A percentile compares a stretch with the other conserved stretches of the same genome.
Conservation (phyloP, 2,329 filamentous ascomycete species). For the Cercospora janseana region DNA sequence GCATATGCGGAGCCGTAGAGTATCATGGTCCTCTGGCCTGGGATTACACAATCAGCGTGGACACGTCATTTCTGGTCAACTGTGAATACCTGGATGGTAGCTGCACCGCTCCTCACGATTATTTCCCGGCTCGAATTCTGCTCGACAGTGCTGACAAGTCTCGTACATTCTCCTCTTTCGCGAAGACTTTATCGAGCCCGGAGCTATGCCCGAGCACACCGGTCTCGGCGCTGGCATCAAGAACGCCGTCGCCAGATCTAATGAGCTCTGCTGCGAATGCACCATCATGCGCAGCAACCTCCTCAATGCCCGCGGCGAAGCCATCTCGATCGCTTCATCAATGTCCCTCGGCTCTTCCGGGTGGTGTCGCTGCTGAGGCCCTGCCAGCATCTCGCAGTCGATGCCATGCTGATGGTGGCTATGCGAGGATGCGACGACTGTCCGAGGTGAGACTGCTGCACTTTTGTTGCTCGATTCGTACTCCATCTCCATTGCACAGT, state of each 20-base stretch:
- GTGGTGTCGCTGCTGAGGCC: neutral
- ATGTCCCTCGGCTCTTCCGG: neutral
- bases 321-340: constrained; percentile 14
- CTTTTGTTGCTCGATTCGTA: constrained; percentile 1
- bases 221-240: constrained; percentile 2
- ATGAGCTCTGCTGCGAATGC: constrained; percentile 12
- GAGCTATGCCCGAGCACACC: neutral
- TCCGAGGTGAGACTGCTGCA: neutral
- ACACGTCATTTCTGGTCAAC: neutral
- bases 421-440: neutral
- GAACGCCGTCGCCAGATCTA: constrained; percentile 10
- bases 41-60: neutral
- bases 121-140: constrained; percentile 14
- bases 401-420: neutral
- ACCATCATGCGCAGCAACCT: constrained; percentile 18
- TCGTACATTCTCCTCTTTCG: constrained; percentile 13
- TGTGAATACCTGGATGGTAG: constrained; percentile 12
- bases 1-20: constrained; percentile 9
- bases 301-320: constrained; percentile 12
- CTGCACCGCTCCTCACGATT: constrained; percentile 10
- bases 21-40: neutral
- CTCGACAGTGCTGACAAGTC: constrained; percentile 14
- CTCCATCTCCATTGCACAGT: constrained; percentile 10
- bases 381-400: constrained; percentile 3
- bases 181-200: neutral